Percentiles rank a stretch among this genome's conserved stretches.
phyloP scores from a whole-genome alignment of 73 alveolate genomes.

The Symbiodinium pilosum region DNA sequence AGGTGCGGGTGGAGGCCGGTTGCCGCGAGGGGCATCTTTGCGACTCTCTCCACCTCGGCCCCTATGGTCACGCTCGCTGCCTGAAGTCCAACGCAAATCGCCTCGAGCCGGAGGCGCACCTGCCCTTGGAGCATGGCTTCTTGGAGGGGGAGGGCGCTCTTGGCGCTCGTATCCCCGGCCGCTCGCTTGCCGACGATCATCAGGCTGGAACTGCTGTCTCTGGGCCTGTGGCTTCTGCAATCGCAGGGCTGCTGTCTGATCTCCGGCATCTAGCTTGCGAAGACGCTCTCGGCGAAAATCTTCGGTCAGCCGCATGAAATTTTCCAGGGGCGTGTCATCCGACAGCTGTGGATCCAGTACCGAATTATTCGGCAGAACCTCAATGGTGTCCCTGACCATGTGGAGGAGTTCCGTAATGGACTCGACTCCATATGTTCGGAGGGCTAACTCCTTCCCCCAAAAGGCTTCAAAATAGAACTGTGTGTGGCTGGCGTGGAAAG shows the following conservation, averaged over 20 bases:
- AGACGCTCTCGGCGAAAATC: constrained; percentile 64
- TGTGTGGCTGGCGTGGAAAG: constrained; percentile 84
- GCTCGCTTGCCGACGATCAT: background rate
- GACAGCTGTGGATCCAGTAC: constrained; percentile 63
- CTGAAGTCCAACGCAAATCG: background rate
- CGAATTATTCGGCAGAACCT: constrained; percentile 16
- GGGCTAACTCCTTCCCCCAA: constrained; percentile 1
- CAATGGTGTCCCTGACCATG: constrained; percentile 64
- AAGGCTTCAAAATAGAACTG: constrained; percentile 41
- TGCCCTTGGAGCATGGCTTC: background rate
- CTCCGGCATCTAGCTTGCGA: constrained; percentile 45
- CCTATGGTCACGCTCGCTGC: background rate
- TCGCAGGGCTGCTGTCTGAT: constrained; percentile 38
- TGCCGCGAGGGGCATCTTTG: constrained; percentile 17
- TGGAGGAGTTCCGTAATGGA: background rate
- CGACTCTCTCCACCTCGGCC: background rate
- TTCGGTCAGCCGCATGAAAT: constrained; percentile 58
- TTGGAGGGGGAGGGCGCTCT: background rate
- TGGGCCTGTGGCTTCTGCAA: background rate
- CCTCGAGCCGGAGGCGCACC: constrained; percentile 14
- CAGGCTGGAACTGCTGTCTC: constrained; percentile 18
- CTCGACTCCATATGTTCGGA: constrained; percentile 4
- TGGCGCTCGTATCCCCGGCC: background rate
- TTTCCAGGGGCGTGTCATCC: constrained; percentile 23
- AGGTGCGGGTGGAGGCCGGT: constrained; percentile 15